A percentile compares a stretch with the other conserved stretches of the same genome.
phyloP scores from a whole-genome alignment of 768 basidiomycete genomes.

The Tremella fuciformis region DNA sequence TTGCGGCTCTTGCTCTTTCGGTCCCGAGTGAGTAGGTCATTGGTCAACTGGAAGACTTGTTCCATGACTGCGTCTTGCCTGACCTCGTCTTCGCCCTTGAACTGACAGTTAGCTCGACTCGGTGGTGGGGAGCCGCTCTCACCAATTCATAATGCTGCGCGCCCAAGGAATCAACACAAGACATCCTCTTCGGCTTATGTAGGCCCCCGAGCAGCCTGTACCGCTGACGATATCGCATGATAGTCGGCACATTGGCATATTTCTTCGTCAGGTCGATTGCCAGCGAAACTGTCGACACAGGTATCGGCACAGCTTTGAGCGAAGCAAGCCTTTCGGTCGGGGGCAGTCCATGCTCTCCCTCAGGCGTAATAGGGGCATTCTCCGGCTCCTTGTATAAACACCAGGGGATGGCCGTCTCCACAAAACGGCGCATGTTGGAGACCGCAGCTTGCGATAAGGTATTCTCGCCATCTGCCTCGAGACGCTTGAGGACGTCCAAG shows the following conservation, averaged over 20 bases:
- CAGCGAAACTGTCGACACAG: slow-evolving; percentile 68
- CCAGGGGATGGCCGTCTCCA: slow-evolving; percentile 38
- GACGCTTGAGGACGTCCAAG: slow-evolving; percentile 59
- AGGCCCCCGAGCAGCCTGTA: slow-evolving; percentile 73
- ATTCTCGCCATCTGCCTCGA: slow-evolving; percentile 22
- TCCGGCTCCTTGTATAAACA: slow-evolving; percentile 18
- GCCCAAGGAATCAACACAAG: slow-evolving; percentile 68
- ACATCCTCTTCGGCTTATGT: slow-evolving; percentile 75
- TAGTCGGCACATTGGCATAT: slow-evolving; percentile 70
- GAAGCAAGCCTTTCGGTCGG: slow-evolving; percentile 53
- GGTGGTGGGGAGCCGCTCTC: slow-evolving; percentile 41
- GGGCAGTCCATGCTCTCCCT: slow-evolving; percentile 12
- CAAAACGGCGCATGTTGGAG: slow-evolving; percentile 36
- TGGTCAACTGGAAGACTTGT: slow-evolving; percentile 89
- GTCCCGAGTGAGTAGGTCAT: slow-evolving; percentile 69
- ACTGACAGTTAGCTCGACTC: slow-evolving; percentile 57
- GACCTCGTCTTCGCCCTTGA: slow-evolving; percentile 89
- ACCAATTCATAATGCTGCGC: slow-evolving; percentile 74
- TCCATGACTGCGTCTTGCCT: slow-evolving; percentile 99
- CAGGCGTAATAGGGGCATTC: not conserved
- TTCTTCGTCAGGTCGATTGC: slow-evolving; percentile 65
- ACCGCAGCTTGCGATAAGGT: slow-evolving; percentile 18
- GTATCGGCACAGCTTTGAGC: slow-evolving; percentile 64
- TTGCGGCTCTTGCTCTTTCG: slow-evolving; percentile 70
- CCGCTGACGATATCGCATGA: slow-evolving; percentile 61